Evolutionary conservation across 768 basidiomycete species (phyloP).

Genomic region (Rhodotorula diobovata): DNA sequence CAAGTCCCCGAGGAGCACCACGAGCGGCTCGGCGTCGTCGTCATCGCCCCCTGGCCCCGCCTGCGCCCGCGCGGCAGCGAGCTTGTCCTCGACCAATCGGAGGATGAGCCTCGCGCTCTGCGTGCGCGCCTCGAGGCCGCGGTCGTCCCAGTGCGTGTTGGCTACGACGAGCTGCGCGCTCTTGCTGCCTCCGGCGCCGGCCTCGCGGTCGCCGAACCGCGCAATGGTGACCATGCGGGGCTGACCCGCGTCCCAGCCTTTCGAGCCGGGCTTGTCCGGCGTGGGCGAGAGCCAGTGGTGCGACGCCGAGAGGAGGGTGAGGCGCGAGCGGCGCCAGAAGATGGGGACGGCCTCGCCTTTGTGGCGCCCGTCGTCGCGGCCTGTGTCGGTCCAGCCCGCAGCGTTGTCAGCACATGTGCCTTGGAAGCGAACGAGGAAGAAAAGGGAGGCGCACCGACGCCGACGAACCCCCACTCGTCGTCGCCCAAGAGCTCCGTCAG

Average conservation of each 20-base stretch:
- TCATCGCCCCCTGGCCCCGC: too few relatives aligned
- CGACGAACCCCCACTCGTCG: conserved; percentile 19
- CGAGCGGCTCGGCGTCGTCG: conserved; percentile 24
- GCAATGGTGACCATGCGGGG: conserved; percentile 45
- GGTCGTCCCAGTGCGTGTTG: conserved; percentile 49
- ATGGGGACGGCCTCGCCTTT: conserved; percentile 34
- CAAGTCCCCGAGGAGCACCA: conserved; percentile 47
- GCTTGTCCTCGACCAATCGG: conserved; percentile 27
- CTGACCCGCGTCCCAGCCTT: conserved; percentile 48
- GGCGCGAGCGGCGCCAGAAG: conserved; percentile 36
- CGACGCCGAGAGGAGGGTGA: conserved; percentile 35
- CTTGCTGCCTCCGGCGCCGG: too few relatives aligned
- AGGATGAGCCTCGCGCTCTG: conserved; percentile 46
- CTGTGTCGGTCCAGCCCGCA: not conserved
- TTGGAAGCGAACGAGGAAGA: not conserved
- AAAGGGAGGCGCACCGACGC: conserved; percentile 25
- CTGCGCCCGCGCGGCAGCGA: conserved; percentile 5
- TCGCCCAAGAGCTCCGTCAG: conserved; percentile 16
- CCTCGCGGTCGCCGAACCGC: conserved; percentile 12
- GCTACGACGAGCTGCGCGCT: conserved; percentile 42
- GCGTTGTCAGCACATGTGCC: not conserved
- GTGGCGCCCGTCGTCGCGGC: conserved; percentile 16
- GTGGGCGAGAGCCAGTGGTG: conserved; percentile 48
- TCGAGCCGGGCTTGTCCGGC: conserved; percentile 44
- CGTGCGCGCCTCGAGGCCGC: conserved; percentile 43